phyloP scores from a whole-genome alignment of 179 eudicot genomes.

The Beta macrorhiza region DNA sequence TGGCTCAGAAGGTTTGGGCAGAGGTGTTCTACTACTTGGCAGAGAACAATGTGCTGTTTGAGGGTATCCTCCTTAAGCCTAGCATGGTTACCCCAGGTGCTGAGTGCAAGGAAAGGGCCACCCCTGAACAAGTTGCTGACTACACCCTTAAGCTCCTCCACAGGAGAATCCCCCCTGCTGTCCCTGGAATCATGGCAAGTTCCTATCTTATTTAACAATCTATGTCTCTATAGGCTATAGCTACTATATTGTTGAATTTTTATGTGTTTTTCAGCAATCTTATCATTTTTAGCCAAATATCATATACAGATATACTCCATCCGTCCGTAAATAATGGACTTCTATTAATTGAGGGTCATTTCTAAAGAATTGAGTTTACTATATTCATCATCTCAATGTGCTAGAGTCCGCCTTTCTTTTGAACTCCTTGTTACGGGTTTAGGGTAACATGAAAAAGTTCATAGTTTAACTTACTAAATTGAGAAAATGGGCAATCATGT shows the following conservation, averaged over 20 bases:
- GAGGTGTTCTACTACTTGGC: constrained; percentile 83
- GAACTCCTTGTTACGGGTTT: no score
- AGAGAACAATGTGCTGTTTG: constrained; percentile 80
- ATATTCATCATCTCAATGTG: no score
- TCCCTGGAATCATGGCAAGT: constrained; percentile 93
- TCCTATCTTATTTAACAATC: background rate
- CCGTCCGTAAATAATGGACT: background rate
- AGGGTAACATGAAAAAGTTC: no score
- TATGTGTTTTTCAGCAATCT: no score
- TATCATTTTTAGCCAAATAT: no score
- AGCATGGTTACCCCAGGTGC: constrained; percentile 99
- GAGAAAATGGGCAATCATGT: no score
- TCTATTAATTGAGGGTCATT: background rate
- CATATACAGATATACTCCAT: background rate
- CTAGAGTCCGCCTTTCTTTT: no score
- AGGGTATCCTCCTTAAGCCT: constrained; percentile 92
- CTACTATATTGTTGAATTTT: no score
- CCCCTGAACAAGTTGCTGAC: constrained; percentile 67
- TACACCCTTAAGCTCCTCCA: constrained; percentile 79
- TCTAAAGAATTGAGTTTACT: no score
- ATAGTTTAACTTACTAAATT: no score
- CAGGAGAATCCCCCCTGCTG: constrained; percentile 78
- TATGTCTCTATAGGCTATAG: no score
- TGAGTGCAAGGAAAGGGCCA: constrained; percentile 85
- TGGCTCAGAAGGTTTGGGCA: constrained; percentile 79